These are phyloP conservation scores for Pseudogymnoascus sp. DNA, from an alignment of 2,329 filamentous ascomycete genomes.

Conservation along the genomic window DNA sequence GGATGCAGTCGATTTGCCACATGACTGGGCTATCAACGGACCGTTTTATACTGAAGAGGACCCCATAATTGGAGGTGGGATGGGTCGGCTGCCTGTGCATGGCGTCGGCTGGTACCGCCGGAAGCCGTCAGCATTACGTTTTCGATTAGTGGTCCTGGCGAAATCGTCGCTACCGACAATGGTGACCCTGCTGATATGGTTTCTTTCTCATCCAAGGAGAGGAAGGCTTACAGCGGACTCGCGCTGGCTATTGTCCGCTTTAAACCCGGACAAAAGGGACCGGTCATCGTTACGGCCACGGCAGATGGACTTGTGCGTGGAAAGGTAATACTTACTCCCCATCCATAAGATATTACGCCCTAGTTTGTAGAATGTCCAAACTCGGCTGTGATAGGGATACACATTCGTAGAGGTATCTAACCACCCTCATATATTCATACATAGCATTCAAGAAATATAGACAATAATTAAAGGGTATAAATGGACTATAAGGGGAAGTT, in stretches of 20 bases:
- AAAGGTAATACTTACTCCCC: constrained; percentile 13
- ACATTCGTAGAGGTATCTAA: background rate
- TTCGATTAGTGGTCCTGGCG: constrained; percentile 34
- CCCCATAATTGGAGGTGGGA: constrained; percentile 26
- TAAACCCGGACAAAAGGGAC: constrained; percentile 17
- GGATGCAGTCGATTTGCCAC: constrained; percentile 37
- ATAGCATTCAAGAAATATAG: background rate
- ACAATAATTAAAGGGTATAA: background rate
- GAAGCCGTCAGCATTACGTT: constrained; percentile 36
- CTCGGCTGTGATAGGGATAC: background rate
- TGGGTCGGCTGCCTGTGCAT: constrained; percentile 40
- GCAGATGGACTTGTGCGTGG: constrained; percentile 19
- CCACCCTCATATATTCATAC: background rate
- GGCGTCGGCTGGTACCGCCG: constrained; percentile 46
- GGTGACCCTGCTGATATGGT: constrained; percentile 40
- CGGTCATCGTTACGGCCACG: constrained; percentile 21
- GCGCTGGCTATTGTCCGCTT: constrained; percentile 34
- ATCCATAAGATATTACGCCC: background rate
- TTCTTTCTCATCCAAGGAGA: constrained; percentile 32
- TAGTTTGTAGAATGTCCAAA: background rate
- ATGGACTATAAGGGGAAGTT: background rate
- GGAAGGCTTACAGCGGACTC: constrained; percentile 36
- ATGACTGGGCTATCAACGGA: constrained; percentile 42
- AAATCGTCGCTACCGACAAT: constrained; percentile 44
- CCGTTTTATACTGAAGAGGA: constrained; percentile 35